Evolutionary conservation across 1,284 basidiomycete species (phyloP), one percentile per base, ranked within the genome.

Genomic region (Cutaneotrichosporon spelunceum): DNA sequence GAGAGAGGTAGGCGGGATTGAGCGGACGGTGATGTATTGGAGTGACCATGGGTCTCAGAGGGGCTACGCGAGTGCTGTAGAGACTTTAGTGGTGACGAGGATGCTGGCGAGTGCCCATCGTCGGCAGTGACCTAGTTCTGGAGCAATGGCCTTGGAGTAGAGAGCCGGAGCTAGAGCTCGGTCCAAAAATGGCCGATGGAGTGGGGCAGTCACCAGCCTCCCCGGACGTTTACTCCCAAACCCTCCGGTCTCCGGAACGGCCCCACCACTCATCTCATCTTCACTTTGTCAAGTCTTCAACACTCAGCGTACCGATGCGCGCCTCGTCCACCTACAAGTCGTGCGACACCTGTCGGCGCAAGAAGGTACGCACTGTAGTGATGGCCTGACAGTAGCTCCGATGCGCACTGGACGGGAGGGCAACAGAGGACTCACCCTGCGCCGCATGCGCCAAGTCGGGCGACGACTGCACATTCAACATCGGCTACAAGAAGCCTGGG

Each of bases 401-500:
- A 24, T 62, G 61, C 27, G 34, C 54, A 7, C 33, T 52, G 7
- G n/a, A 27, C 27, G 29, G 16, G 11, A 26, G 23, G 2, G 45
- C 24, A 5, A 11, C 21, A 5, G 23, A 26, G 10, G 36, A 26
- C n/a, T 26, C 49, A 13, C 45, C 36, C 3, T 63, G 61, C 21
- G 33, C 27, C 27, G 53, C 57, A 0, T 63, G 61, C 33, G 23
- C 26, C 10, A 53, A 53, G 21, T 14, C 39, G 6, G 45, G 44
- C 10, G 58, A 59, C 33, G 23, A 9, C 16, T 65, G 63, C 48
- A 65, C 60, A 5, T 50, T 45, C 44, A 52, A 52, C 4, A 59
- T 59, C 24, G 54, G 61, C n/a, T 57, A 61, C 57, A 65, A 65
- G 60, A 58, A 61, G 54, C 63, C 63, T 3, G 63, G 63, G 2